These are phyloP conservation scores for Trichoderma aggressivum DNA, from an alignment of 2,329 filamentous ascomycete genomes.

Conservation along the genomic window DNA sequence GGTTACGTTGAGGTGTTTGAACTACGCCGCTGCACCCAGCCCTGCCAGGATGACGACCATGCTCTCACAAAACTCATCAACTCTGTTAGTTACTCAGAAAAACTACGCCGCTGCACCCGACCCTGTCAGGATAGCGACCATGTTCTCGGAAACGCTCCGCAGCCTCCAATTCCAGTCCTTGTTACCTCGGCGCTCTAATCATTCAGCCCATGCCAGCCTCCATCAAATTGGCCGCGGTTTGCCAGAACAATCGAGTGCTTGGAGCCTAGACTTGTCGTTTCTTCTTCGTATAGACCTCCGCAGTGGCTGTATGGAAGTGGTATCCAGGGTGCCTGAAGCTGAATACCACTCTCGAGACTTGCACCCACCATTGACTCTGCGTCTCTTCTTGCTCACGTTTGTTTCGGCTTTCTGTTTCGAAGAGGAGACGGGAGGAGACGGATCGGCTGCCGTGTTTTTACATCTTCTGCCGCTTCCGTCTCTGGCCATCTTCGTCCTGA, in stretches of 20 bases:
- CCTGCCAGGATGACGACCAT: no score
- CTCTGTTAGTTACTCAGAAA: not conserved
- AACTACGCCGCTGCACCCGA: slow-evolving; percentile 8
- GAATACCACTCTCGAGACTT: not conserved
- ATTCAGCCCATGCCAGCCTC: not conserved
- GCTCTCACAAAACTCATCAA: not conserved
- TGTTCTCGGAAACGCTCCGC: not conserved
- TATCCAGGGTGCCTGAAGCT: not conserved
- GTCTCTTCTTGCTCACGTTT: not conserved
- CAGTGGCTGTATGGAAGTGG: no score
- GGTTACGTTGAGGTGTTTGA: no score
- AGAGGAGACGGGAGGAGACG: not conserved
- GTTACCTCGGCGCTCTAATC: not conserved
- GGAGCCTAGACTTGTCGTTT: not conserved
- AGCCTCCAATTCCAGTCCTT: not conserved
- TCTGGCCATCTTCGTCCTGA: not conserved
- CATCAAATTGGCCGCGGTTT: not conserved
- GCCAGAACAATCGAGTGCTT: no score
- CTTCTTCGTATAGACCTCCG: not conserved
- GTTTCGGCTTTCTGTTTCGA: not conserved
- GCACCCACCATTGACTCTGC: not conserved
- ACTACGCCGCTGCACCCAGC: not conserved
- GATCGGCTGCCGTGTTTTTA: not conserved
- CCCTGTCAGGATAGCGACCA: slow-evolving; percentile 8
- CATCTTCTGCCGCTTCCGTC: not conserved